Percentiles rank a stretch among this genome's conserved stretches.
Conservation (phyloP, 306 rosid genomes). For the Rosa persica region DNA sequence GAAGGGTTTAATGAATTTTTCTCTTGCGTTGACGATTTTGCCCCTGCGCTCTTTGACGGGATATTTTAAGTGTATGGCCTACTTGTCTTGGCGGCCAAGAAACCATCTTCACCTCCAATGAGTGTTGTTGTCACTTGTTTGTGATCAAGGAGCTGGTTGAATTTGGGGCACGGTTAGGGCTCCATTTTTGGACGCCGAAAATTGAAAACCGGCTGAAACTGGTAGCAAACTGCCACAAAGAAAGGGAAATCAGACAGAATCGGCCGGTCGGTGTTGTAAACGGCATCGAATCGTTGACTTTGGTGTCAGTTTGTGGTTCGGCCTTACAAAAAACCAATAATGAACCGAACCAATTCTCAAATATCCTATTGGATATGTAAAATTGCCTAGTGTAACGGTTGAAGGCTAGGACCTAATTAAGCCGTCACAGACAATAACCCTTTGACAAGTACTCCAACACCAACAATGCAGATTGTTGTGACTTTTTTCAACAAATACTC, state of each 20-base stretch:
- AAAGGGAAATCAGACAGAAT: too few relatives aligned
- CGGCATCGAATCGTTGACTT: too few relatives aligned
- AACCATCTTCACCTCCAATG: not conserved
- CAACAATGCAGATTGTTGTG: conserved; percentile 14
- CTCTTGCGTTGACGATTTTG: not conserved
- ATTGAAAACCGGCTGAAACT: too few relatives aligned
- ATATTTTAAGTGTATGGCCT: not conserved
- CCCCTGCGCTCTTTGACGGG: not conserved
- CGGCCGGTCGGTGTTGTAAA: too few relatives aligned
- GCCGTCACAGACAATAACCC: conserved; percentile 11
- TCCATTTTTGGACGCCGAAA: too few relatives aligned
- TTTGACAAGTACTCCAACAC: not conserved
- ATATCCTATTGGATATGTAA: not conserved
- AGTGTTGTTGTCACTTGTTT: too few relatives aligned
- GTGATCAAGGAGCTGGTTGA: too few relatives aligned
- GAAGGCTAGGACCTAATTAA: conserved; percentile 6
- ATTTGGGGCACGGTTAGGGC: too few relatives aligned
- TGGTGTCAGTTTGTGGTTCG: too few relatives aligned
- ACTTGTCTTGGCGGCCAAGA: not conserved
- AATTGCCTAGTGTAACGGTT: not conserved
- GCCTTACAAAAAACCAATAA: too few relatives aligned
- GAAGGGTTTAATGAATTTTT: not conserved
- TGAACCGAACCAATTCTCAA: too few relatives aligned
- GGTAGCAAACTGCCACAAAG: too few relatives aligned
- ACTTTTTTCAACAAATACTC: not conserved